Evolutionary conservation across 257 asterid genomes (phyloP).

Genomic region (Fraxinus cuspidata): DNA sequence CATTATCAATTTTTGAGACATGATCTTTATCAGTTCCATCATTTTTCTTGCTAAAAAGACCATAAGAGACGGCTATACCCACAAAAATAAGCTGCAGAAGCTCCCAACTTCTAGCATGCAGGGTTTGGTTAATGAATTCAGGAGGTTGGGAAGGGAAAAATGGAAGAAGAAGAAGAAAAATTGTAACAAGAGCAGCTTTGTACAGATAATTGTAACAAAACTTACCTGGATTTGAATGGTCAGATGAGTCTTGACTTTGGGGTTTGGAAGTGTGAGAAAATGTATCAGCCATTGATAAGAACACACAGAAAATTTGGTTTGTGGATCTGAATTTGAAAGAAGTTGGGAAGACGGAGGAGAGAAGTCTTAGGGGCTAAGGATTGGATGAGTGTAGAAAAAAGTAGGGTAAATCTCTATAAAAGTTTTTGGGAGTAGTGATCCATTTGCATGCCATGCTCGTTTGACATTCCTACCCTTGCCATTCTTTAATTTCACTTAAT

Average conservation of each 20-base stretch:
- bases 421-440: conserved; percentile 57
- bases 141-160: conserved; percentile 73
- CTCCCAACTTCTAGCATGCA: conserved; percentile 79
- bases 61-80: conserved; percentile 94
- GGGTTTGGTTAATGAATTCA: conserved; percentile 61
- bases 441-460: conserved; percentile 45
- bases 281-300: conserved; percentile 60
- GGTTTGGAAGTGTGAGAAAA: conserved; percentile 35
- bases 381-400: conserved; percentile 42
- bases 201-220: conserved; percentile 44
- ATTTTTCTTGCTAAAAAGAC: conserved; percentile 77
- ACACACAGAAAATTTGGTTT: conserved; percentile 19
- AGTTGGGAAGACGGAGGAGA: conserved; percentile 32
- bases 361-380: conserved; percentile 54
- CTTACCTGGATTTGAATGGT: conserved; percentile 54
- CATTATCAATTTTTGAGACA: conserved; percentile 42
- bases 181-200: conserved; percentile 56
- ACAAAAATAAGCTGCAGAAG: conserved; percentile 83
- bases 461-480: conserved; percentile 43
- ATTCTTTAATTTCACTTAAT: background rate
- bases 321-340: conserved; percentile 27
- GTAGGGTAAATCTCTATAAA: conserved; percentile 40
- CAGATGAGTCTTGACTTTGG: conserved; percentile 26
- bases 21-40: conserved; percentile 57
- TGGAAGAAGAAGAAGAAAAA: conserved; percentile 58